These are phyloP conservation scores for Camellia japonica DNA, from an alignment of 148 eudicot genomes.

Conservation along the genomic window DNA sequence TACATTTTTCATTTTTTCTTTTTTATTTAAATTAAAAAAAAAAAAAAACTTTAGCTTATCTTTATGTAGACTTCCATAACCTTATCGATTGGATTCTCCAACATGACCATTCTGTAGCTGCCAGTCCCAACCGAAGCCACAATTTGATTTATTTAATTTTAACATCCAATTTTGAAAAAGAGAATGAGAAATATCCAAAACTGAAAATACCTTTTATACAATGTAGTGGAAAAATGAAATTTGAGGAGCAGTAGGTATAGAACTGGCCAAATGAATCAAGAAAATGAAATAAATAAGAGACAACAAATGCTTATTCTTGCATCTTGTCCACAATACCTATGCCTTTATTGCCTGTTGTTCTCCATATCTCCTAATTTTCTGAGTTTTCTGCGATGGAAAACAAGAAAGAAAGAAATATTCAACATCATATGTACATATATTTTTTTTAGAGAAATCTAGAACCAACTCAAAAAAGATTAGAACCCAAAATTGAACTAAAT, in stretches of 20 bases:
- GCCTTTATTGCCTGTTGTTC: constrained; percentile 6
- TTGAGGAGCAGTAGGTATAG: too few relatives aligned
- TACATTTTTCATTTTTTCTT: neutral
- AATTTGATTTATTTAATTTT: neutral
- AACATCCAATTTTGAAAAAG: neutral
- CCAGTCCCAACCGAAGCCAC: neutral
- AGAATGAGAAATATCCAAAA: neutral
- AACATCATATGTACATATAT: too few relatives aligned
- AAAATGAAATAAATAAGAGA: neutral
- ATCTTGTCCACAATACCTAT: neutral
- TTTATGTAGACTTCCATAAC: neutral
- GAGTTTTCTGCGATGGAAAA: neutral
- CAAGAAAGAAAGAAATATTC: neutral
- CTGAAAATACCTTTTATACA: neutral
- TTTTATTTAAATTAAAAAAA: too few relatives aligned
- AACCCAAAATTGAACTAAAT: neutral
- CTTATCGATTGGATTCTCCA: neutral
- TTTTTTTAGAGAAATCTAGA: too few relatives aligned
- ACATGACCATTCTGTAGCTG: neutral
- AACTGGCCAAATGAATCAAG: neutral
- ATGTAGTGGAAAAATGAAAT: neutral
- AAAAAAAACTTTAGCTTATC: too few relatives aligned
- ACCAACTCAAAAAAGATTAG: neutral
- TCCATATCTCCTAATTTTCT: neutral
- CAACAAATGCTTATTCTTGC: neutral